Evolutionary conservation across 371 early-diverging fungal species (phyloP).

Genomic region (Encephalitozoon romaleae): DNA sequence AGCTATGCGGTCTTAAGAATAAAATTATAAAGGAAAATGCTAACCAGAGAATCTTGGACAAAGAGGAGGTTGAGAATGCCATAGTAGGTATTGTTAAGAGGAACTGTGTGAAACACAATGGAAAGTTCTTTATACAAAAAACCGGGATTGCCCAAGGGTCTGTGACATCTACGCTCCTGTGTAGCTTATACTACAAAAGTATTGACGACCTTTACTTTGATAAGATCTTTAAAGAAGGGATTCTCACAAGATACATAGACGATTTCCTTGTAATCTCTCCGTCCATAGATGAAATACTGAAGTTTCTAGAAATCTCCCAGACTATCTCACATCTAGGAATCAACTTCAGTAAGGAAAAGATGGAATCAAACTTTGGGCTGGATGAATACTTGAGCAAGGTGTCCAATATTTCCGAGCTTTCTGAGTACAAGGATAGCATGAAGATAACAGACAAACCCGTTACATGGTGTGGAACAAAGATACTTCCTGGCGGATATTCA

Average conservation of each 20-base stretch:
- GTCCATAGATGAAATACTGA: slow-evolving; percentile 28
- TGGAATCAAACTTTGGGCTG: slow-evolving; percentile 40
- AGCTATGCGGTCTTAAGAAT: background rate
- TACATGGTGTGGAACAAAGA: slow-evolving; percentile 45
- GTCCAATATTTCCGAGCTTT: background rate
- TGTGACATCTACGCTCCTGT: slow-evolving; percentile 42
- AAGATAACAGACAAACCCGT: slow-evolving; percentile 6
- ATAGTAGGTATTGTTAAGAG: slow-evolving; percentile 14
- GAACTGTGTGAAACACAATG: slow-evolving; percentile 26
- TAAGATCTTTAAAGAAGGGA: slow-evolving; percentile 36
- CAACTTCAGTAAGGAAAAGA: slow-evolving; percentile 42
- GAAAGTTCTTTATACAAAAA: slow-evolving; percentile 26
- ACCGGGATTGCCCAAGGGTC: slow-evolving; percentile 56
- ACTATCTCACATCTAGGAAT: slow-evolving; percentile 17
- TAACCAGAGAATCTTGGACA: slow-evolving; percentile 4
- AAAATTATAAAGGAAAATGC: slow-evolving; percentile 23
- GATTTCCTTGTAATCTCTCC: slow-evolving; percentile 46
- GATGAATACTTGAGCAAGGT: background rate
- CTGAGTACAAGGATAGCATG: background rate
- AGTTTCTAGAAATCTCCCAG: slow-evolving; percentile 20
- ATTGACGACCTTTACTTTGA: slow-evolving; percentile 46
- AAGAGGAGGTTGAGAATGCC: background rate
- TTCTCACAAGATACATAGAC: slow-evolving; percentile 47
- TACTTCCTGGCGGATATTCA: background rate
- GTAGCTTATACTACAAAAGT: slow-evolving; percentile 34